phyloP scores from a whole-genome alignment of 2,329 filamentous ascomycete species.

The Septoria linicola region DNA sequence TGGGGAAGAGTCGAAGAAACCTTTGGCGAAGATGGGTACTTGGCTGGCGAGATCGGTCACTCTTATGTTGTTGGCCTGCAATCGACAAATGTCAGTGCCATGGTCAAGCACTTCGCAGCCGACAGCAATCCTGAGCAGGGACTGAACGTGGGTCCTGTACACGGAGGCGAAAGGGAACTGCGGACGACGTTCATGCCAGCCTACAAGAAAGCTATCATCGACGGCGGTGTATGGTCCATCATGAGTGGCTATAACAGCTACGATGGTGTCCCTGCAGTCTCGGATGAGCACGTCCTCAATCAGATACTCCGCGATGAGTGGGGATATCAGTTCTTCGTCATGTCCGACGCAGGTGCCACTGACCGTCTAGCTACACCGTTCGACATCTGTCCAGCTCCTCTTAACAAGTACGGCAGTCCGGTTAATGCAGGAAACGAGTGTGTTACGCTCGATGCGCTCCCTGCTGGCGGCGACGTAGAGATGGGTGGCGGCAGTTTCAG shows the following conservation, averaged over 20 bases:
- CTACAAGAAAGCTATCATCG: conserved; percentile 70
- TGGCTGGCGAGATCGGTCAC: conserved; percentile 68
- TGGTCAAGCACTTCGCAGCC: conserved; percentile 73
- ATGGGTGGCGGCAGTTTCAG: conserved; percentile 76
- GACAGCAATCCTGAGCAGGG: conserved; percentile 70
- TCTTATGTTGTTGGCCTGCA: conserved; percentile 62
- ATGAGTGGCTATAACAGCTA: conserved; percentile 75
- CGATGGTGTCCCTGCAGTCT: conserved; percentile 66
- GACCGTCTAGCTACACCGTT: conserved; percentile 66
- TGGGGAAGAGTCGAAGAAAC: conserved; percentile 74
- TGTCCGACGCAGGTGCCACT: conserved; percentile 67
- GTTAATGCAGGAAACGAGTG: conserved; percentile 60
- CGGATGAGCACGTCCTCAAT: conserved; percentile 64
- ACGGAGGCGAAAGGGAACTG: conserved; percentile 56
- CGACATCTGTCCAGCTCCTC: conserved; percentile 57
- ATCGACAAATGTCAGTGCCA: conserved; percentile 64
- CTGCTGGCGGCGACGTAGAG: conserved; percentile 70
- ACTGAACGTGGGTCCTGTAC: conserved; percentile 63
- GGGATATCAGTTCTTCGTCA: conserved; percentile 70
- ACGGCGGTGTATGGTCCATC: conserved; percentile 64
- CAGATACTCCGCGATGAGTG: conserved; percentile 69
- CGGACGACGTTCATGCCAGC: conserved; percentile 56
- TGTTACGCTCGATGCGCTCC: conserved; percentile 62
- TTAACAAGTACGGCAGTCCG: conserved; percentile 42
- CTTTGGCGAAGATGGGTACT: conserved; percentile 66